Conservation (phyloP, 805 yeast genomes). For the Cyberlindnera mississippiensis region DNA sequence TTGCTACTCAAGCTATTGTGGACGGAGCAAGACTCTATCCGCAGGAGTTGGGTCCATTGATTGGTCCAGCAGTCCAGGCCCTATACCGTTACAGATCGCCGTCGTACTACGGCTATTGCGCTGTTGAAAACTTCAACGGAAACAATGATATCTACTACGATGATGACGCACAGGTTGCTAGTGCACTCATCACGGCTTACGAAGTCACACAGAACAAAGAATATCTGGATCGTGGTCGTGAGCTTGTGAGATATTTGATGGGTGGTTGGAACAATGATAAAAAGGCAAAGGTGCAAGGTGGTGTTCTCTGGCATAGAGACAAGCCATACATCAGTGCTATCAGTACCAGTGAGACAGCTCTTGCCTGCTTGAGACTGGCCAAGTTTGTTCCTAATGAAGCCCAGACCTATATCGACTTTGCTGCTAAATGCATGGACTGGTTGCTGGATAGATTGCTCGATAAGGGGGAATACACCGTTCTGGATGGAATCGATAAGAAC, state of each 20-base stretch:
- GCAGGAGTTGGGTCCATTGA: slow-evolving; percentile 47
- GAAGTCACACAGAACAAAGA: slow-evolving; percentile 58
- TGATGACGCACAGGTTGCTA: slow-evolving; percentile 72
- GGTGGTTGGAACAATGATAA: slow-evolving; percentile 50
- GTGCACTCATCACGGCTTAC: slow-evolving; percentile 60
- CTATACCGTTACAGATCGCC: slow-evolving; percentile 50
- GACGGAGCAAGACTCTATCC: slow-evolving; percentile 55
- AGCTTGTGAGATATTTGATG: slow-evolving; percentile 56
- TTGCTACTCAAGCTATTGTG: slow-evolving; percentile 61
- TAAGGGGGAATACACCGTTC: slow-evolving; percentile 48
- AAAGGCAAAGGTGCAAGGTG: slow-evolving; percentile 40
- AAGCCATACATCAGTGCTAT: slow-evolving; percentile 61
- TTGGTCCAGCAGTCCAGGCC: slow-evolving; percentile 47
- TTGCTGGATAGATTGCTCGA: slow-evolving; percentile 49
- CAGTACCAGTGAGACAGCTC: slow-evolving; percentile 64
- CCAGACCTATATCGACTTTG: slow-evolving; percentile 48
- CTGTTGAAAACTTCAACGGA: slow-evolving; percentile 55
- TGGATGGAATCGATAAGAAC: slow-evolving; percentile 52
- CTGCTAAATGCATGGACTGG: slow-evolving; percentile 58
- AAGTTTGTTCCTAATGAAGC: slow-evolving; percentile 47
- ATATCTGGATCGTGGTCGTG: slow-evolving; percentile 53
- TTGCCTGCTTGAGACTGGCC: slow-evolving; percentile 55
- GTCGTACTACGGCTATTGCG: slow-evolving; percentile 54
- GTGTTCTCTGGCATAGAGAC: slow-evolving; percentile 62
- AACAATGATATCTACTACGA: slow-evolving; percentile 67